These are phyloP conservation scores for Canariomyces notabilis DNA, from an alignment of 2,329 filamentous ascomycete species.

Conservation along the genomic window DNA sequence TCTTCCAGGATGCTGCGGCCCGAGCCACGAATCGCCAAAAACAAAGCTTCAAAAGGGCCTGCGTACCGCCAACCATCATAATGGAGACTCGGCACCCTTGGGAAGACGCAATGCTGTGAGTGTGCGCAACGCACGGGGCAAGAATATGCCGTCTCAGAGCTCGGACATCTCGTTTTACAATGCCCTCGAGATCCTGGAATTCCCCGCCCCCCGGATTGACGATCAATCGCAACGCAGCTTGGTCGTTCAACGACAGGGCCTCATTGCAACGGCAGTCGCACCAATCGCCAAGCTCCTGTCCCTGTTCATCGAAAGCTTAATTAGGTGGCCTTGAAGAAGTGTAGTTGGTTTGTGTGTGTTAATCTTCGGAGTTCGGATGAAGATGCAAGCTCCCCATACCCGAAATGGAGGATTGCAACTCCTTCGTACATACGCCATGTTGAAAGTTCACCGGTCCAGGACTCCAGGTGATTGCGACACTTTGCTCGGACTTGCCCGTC, in stretches of 20 bases:
- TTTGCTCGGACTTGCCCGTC: too few species aligned
- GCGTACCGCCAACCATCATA: background rate
- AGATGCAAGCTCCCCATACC: too few species aligned
- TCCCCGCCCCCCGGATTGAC: conserved; percentile 1
- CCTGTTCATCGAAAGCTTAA: background rate
- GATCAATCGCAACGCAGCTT: background rate
- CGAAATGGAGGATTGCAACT: too few species aligned
- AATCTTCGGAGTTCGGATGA: too few species aligned
- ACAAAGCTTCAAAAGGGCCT: too few species aligned
- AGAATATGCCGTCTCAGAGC: conserved; percentile 7
- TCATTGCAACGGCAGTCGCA: background rate
- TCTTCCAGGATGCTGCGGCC: too few species aligned
- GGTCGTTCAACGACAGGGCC: background rate
- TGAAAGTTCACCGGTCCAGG: too few species aligned
- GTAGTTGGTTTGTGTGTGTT: too few species aligned
- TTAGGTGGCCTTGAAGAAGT: too few species aligned
- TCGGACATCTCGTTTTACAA: conserved; percentile 13
- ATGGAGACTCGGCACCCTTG: background rate
- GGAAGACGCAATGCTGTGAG: background rate
- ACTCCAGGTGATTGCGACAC: too few species aligned
- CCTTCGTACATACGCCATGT: too few species aligned
- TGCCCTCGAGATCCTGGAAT: conserved; percentile 10
- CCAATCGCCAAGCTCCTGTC: background rate
- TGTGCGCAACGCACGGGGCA: conserved; percentile 1
- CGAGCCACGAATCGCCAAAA: too few species aligned